Percentiles rank a stretch among this genome's conserved stretches.
Evolutionary conservation across 2,329 filamentous ascomycete species (phyloP).

Genomic region (Massarina eburnea): DNA sequence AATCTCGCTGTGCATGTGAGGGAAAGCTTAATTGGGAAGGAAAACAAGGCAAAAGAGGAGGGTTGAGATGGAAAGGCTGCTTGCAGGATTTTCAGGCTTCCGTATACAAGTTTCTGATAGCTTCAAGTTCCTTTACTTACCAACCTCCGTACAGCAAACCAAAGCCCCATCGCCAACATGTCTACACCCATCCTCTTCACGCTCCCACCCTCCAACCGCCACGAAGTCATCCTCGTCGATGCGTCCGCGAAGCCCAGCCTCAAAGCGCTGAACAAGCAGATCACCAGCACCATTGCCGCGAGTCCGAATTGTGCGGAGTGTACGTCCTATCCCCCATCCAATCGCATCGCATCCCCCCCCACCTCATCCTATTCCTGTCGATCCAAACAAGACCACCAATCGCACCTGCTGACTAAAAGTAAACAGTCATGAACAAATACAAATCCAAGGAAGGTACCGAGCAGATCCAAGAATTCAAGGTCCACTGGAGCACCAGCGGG

Average conservation of each 20-base stretch:
- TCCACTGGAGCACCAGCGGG: slow-evolving; percentile 34
- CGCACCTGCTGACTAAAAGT: not conserved
- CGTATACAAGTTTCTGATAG: not conserved
- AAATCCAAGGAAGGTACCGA: slow-evolving; percentile 24
- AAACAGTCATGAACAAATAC: slow-evolving; percentile 34
- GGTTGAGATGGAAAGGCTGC: too few species aligned
- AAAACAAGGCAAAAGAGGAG: too few species aligned
- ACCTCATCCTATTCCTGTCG: not conserved
- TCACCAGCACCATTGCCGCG: slow-evolving; percentile 22
- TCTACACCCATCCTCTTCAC: slow-evolving; percentile 39
- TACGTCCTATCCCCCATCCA: slow-evolving; percentile 11
- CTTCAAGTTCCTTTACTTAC: not conserved
- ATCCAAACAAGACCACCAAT: not conserved
- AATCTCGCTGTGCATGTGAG: too few species aligned
- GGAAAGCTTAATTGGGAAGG: too few species aligned
- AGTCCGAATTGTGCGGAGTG: slow-evolving; percentile 37
- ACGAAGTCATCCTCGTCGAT: slow-evolving; percentile 36
- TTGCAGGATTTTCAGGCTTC: too few species aligned
- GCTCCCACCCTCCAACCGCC: slow-evolving; percentile 33
- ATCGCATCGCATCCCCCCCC: not conserved
- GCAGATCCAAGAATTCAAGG: slow-evolving; percentile 30
- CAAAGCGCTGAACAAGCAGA: slow-evolving; percentile 36
- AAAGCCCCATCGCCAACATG: slow-evolving; percentile 19
- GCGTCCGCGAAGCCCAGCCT: slow-evolving; percentile 20
- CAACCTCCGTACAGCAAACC: not conserved